Percentiles rank a stretch among this genome's conserved stretches.
Conservation (phyloP, 2,329 filamentous ascomycete genomes). For the Chrysoporthe puriensis region DNA sequence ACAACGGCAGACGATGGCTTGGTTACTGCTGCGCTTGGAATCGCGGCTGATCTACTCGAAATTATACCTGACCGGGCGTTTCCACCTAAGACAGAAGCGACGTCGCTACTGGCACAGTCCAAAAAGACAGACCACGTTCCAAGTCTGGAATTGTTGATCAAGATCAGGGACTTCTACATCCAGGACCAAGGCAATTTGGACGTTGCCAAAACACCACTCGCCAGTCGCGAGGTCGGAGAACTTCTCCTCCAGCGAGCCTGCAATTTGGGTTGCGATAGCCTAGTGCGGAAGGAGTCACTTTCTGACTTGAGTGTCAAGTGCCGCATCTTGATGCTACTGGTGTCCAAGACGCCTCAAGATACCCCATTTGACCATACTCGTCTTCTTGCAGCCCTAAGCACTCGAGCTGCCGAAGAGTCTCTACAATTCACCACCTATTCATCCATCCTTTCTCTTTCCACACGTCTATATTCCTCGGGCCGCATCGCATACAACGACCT, state of each 20-base stretch:
- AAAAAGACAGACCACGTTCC: slow-evolving; percentile 40
- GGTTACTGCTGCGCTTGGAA: slow-evolving; percentile 44
- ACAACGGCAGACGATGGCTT: slow-evolving; percentile 29
- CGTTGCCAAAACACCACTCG: slow-evolving; percentile 62
- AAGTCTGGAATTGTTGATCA: slow-evolving; percentile 60
- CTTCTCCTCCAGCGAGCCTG: slow-evolving; percentile 66
- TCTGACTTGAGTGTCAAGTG: slow-evolving; percentile 60
- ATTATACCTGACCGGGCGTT: slow-evolving; percentile 69
- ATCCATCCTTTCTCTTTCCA: slow-evolving; percentile 61
- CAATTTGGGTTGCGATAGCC: slow-evolving; percentile 52
- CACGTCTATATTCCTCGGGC: slow-evolving; percentile 57
- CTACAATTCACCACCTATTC: slow-evolving; percentile 60
- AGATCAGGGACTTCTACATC: slow-evolving; percentile 69
- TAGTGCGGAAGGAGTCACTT: slow-evolving; percentile 45
- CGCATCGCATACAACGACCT: slow-evolving; percentile 57
- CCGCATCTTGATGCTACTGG: slow-evolving; percentile 60
- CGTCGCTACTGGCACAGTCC: slow-evolving; percentile 29
- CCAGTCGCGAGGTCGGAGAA: slow-evolving; percentile 58
- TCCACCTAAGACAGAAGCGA: slow-evolving; percentile 33
- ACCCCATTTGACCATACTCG: slow-evolving; percentile 50
- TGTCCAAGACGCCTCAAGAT: slow-evolving; percentile 55
- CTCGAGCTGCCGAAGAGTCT: slow-evolving; percentile 45
- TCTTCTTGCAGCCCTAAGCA: slow-evolving; percentile 55
- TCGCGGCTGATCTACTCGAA: slow-evolving; percentile 62
- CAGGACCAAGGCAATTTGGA: slow-evolving; percentile 73